Conservation (phyloP, 2,329 filamentous ascomycete genomes). For the Penicillium italicum region DNA sequence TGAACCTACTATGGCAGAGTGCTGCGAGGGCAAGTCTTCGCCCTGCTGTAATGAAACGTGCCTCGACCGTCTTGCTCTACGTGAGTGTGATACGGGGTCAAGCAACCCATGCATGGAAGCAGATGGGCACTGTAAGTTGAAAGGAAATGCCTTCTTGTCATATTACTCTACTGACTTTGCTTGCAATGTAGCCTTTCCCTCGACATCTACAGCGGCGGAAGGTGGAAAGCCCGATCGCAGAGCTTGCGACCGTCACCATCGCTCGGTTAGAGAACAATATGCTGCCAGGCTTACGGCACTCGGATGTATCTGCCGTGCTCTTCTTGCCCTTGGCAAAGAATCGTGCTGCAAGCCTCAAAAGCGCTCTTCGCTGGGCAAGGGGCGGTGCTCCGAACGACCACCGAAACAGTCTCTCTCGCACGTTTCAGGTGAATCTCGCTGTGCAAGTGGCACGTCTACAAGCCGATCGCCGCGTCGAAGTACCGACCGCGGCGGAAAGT, state of each 20-base stretch:
- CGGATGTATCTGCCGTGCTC: constrained; percentile 54
- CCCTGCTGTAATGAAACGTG: constrained; percentile 47
- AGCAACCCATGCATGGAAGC: background rate
- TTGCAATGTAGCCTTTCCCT: background rate
- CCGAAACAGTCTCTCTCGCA: background rate
- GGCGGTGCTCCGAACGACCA: constrained; percentile 6
- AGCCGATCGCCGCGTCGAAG: background rate
- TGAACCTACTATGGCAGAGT: background rate
- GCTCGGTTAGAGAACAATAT: constrained; percentile 40
- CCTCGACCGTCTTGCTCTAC: constrained; percentile 45
- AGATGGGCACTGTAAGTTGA: background rate
- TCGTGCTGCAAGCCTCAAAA: constrained; percentile 46
- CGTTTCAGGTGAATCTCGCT: constrained; percentile 11
- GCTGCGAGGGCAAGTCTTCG: constrained; percentile 31
- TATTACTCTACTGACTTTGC: background rate
- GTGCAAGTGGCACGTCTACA: background rate
- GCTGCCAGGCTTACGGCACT: constrained; percentile 46
- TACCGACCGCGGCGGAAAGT: background rate
- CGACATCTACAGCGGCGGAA: background rate
- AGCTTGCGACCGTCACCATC: constrained; percentile 41
- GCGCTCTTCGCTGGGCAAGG: background rate
- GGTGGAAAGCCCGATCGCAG: background rate
- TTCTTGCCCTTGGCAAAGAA: constrained; percentile 52
- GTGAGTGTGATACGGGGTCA: constrained; percentile 33
- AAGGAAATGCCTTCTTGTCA: background rate